Evolutionary conservation across 129 eudicot species (phyloP).

Genomic region (Artemisia argyi): DNA sequence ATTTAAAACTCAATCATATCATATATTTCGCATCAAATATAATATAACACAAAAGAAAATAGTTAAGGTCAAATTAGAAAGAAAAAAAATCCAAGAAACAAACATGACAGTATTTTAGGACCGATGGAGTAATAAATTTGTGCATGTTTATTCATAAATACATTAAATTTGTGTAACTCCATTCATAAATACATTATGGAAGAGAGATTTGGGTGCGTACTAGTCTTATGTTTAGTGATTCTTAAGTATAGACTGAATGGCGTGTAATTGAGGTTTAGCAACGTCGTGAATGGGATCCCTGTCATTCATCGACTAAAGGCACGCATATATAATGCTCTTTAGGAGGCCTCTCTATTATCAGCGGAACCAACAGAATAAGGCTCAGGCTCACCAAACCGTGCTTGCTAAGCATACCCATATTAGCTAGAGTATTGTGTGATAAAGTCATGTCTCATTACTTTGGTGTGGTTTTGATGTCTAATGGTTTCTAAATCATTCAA

Average conservation of each 20-base stretch:
- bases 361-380: constrained; percentile 75
- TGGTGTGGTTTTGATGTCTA: not conserved
- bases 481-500: not conserved
- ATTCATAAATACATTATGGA: too few species aligned
- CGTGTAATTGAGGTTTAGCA: constrained; percentile 96
- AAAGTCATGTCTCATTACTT: not conserved
- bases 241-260: constrained; percentile 66
- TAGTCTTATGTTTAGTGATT: too few species aligned
- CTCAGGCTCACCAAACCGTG: constrained; percentile 59
- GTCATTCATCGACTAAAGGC: constrained; percentile 95
- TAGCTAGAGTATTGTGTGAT: not conserved
- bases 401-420: constrained; percentile 43
- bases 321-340: constrained; percentile 80
- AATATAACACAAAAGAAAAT: too few species aligned
- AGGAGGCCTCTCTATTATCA: constrained; percentile 76
- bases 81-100: too few species aligned
- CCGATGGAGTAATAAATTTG: too few species aligned
- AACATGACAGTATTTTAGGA: too few species aligned
- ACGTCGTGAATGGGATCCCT: constrained; percentile 96
- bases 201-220: too few species aligned
- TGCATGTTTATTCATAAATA: too few species aligned
- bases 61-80: too few species aligned
- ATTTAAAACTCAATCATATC: too few species aligned
- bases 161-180: too few species aligned
- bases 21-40: too few species aligned